Base-by-base conservation (phyloP, 768 basidiomycete species). In the Mycena haematopus region DNA sequence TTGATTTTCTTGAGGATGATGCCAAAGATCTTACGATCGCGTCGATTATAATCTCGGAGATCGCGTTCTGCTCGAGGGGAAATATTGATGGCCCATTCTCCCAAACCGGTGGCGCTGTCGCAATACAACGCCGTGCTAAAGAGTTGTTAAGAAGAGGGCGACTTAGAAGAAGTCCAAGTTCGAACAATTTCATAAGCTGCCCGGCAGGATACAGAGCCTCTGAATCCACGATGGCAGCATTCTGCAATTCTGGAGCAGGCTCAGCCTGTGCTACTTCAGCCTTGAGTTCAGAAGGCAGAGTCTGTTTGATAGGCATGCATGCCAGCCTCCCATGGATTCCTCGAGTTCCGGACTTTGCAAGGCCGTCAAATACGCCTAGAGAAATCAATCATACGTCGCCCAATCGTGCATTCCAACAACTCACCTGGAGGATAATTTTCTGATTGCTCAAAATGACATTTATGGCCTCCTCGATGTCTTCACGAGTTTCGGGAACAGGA, bases 1-100 rank as follows among this genome's bases (percentile, higher is more conserved):
- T 79, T 84, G 69, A 91, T 88, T 70, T 91, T 91, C 74, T 88
- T 90, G 40, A 88, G 55, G 19, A 82, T 76, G 33, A 81, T 79
- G 2, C 29, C 54, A 59, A 82, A 84, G 55, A 72, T 68, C 50
- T 77, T 77, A 31, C 35, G 63, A 58, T 82, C 77, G 3, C 71
- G 69, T 24, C 71, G 73, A 0, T 72, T 74, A 8, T 76, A 49
- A 27, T 80, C 74, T 3, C 78, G 62, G 14, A 67, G 38, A n/a
- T 67, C 63, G 22, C 58, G 55, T 35, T 67, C 60, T 35, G 54
- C 66, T 6, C 62, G 59, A 0, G 72, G 75, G 0, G 79, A 74
- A 0, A 85, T 73, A 14, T 80, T 70, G 52, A 84, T 74, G 1
- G 68, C 73, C 84, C 83, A 84, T 25, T 63, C 65, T 1, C 65